Conservation (phyloP, 1,284 basidiomycete species). For the Cryptococcus depauperatus region DNA sequence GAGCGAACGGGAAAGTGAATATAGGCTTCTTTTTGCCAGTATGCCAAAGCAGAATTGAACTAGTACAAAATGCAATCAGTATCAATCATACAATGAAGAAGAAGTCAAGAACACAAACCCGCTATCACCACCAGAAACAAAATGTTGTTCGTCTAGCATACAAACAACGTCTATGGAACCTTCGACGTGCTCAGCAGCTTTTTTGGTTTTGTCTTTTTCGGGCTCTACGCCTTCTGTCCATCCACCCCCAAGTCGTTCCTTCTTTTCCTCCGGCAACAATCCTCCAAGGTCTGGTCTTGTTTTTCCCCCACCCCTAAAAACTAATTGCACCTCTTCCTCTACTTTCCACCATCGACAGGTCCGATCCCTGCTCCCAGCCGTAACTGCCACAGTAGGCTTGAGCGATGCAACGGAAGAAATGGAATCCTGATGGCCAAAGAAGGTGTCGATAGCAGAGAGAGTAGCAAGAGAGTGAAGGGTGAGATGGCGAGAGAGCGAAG, state of each 20-base stretch:
- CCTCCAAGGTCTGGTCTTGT: conserved; percentile 62
- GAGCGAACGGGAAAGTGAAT: conserved; percentile 72
- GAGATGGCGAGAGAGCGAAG: conserved; percentile 82
- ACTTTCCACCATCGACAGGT: conserved; percentile 95
- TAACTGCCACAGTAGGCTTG: conserved; percentile 74
- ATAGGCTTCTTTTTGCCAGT: conserved; percentile 95
- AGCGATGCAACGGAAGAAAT: conserved; percentile 71
- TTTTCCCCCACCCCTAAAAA: conserved; percentile 84
- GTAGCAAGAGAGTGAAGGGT: conserved; percentile 81
- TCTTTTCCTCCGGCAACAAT: conserved; percentile 52
- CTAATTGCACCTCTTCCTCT: conserved; percentile 87
- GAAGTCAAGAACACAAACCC: conserved; percentile 55
- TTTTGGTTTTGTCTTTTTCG: conserved; percentile 41
- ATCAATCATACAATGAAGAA: neutral
- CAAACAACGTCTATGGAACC: conserved; percentile 86
- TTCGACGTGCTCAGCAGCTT: conserved; percentile 61
- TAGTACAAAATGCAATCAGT: conserved; percentile 33
- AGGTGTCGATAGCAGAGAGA: conserved; percentile 88
- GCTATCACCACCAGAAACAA: conserved; percentile 89
- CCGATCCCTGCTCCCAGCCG: conserved; percentile 81
- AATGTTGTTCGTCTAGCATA: conserved; percentile 89
- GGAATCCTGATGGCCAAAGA: conserved; percentile 94
- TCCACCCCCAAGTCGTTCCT: conserved; percentile 30
- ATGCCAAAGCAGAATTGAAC: conserved; percentile 83
- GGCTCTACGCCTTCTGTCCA: conserved; percentile 20